These are phyloP conservation scores for Trichomonas tenax DNA, from an alignment of 208 protist genomes.

Conservation along the genomic window DNA sequence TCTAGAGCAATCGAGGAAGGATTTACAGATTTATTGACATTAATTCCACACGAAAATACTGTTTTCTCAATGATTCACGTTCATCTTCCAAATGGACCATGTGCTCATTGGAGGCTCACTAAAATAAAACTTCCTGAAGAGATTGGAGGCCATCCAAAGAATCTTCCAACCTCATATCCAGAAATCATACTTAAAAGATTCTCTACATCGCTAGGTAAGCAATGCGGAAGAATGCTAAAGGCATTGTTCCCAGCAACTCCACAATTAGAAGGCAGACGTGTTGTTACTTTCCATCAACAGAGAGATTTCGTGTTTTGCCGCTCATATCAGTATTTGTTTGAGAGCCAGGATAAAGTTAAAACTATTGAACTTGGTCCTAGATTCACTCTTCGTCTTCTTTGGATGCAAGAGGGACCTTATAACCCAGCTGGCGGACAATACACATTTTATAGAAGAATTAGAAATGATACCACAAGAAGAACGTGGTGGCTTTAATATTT, in stretches of 20 bases:
- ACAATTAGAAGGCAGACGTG: constrained; percentile 57
- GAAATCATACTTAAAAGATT: constrained; percentile 71
- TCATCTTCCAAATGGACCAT: constrained; percentile 65
- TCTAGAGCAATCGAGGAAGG: constrained; percentile 38
- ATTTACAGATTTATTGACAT: constrained; percentile 59
- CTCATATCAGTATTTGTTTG: constrained; percentile 62
- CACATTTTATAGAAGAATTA: not conserved
- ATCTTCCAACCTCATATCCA: constrained; percentile 36
- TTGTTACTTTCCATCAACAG: constrained; percentile 61
- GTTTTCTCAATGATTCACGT: constrained; percentile 39
- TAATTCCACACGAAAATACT: constrained; percentile 53
- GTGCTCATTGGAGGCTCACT: constrained; percentile 57
- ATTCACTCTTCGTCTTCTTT: not conserved
- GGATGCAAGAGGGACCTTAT: not conserved
- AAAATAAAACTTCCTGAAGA: constrained; percentile 43
- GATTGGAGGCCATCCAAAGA: constrained; percentile 33
- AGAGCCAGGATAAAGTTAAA: not conserved
- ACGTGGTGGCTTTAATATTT: not conserved
- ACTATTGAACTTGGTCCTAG: not conserved
- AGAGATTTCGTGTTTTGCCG: constrained; percentile 73
- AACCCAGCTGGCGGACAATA: not conserved
- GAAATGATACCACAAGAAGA: not conserved
- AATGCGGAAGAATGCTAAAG: constrained; percentile 46
- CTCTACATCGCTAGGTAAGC: constrained; percentile 52
- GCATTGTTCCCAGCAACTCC: constrained; percentile 50